These are phyloP conservation scores for Brasenia schreberi DNA, from an alignment of 164 flowering plant genomes.

Conservation along the genomic window DNA sequence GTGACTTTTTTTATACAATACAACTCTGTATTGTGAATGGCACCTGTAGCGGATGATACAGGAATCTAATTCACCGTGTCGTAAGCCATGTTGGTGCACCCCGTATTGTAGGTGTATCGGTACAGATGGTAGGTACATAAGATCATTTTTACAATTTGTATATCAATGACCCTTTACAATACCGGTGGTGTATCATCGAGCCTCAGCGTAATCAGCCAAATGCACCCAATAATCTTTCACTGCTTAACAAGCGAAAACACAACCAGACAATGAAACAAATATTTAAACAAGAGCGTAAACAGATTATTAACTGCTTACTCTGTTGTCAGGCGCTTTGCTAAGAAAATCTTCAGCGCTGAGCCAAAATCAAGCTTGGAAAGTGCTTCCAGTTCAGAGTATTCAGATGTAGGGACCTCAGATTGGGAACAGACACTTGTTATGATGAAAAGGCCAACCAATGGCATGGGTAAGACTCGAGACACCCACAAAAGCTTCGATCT, in stretches of 20 bases:
- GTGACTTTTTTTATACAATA: no score
- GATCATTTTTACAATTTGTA: no score
- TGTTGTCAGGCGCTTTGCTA: constrained; percentile 76
- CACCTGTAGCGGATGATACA: no score
- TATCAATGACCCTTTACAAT: no score
- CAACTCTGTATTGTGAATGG: no score
- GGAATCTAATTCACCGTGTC: no score
- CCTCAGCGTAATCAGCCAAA: background rate
- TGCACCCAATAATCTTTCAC: background rate
- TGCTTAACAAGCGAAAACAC: background rate
- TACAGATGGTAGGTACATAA: no score
- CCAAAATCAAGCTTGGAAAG: constrained; percentile 83
- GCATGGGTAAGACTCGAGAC: constrained; percentile 90
- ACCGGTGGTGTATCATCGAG: no score
- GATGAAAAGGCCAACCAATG: constrained; percentile 85
- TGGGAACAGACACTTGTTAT: constrained; percentile 70
- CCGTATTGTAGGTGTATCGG: no score
- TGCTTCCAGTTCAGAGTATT: constrained; percentile 77
- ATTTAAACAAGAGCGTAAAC: background rate
- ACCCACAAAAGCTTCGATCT: constrained; percentile 93
- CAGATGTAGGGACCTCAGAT: constrained; percentile 32
- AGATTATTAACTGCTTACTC: constrained; percentile 43
- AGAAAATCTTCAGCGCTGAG: constrained; percentile 80
- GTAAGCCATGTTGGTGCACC: no score
- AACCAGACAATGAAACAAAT: background rate